phyloP scores from a whole-genome alignment of 768 basidiomycete species.

The Podaxis mareebaensis region DNA sequence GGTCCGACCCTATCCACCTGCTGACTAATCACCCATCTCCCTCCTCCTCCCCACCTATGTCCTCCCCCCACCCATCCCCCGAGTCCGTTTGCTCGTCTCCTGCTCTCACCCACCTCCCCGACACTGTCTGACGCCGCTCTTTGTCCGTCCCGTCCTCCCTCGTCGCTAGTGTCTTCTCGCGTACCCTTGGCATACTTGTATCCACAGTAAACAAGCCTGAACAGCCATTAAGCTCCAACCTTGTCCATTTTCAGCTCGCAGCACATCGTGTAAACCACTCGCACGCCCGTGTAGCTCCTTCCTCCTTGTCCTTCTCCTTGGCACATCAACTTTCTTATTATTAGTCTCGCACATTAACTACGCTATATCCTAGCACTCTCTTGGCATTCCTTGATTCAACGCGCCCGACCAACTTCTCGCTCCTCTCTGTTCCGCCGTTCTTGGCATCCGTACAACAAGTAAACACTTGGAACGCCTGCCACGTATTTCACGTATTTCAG shows the following conservation, averaged over 20 bases:
- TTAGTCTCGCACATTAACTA: constrained; percentile 9
- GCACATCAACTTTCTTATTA: constrained; percentile 9
- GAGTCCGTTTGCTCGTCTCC: not conserved
- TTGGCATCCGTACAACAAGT: constrained; percentile 1
- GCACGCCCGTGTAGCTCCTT: constrained; percentile 10
- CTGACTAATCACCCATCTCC: not conserved
- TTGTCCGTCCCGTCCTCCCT: not conserved
- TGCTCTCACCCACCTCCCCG: not conserved
- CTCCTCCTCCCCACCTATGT: not conserved
- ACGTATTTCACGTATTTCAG: not conserved
- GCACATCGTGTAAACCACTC: constrained; percentile 8
- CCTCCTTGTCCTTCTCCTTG: constrained; percentile 5
- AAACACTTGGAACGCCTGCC: not conserved
- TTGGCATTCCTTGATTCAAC: constrained; percentile 3
- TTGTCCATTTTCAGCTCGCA: constrained; percentile 13
- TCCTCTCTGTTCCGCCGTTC: constrained; percentile 1
- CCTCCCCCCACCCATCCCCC: not conserved
- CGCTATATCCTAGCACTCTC: constrained; percentile 9
- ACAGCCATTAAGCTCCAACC: not conserved
- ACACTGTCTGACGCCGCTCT: not conserved
- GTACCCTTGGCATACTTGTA: not conserved
- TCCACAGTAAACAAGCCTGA: not conserved
- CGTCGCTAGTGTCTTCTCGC: not conserved
- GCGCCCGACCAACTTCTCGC: not conserved
- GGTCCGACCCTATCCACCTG: constrained; percentile 13